Conservation (phyloP, 805 yeast genomes). For the Limtongia smithiae region DNA sequence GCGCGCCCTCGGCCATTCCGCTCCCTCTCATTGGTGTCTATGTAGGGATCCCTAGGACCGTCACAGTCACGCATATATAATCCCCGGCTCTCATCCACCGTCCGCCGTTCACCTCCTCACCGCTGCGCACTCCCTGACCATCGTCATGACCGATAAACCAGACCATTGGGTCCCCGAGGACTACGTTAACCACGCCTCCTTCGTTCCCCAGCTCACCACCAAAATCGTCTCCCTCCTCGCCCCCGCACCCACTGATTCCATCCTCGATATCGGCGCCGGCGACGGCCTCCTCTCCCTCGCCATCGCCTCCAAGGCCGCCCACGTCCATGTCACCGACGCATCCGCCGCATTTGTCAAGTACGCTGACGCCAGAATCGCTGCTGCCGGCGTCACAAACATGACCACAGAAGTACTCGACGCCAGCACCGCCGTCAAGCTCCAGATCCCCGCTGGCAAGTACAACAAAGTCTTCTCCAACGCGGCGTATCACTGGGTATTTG, state of each 20-base stretch:
- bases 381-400: constrained; percentile 4
- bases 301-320: constrained; percentile 15
- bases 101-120: neutral
- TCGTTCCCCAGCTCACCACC: constrained; percentile 25
- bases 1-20: no score
- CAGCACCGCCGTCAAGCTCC: neutral
- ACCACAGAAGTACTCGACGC: constrained; percentile 22
- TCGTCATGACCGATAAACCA: neutral
- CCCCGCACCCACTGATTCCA: constrained; percentile 9
- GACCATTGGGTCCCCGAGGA: constrained; percentile 24
- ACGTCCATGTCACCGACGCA: constrained; percentile 25
- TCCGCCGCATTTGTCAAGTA: constrained; percentile 17
- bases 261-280: constrained; percentile 30
- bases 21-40: neutral
- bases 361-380: constrained; percentile 8
- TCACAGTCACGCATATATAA: no score
- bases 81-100: neutral
- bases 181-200: constrained; percentile 24
- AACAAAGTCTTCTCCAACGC: constrained; percentile 33
- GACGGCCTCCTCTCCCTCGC: constrained; percentile 25
- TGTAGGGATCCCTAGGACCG: neutral
- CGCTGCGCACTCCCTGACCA: neutral
- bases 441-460: constrained; percentile 17
- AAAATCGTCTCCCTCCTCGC: constrained; percentile 22
- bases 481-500: constrained; percentile 33